Evolutionary conservation across 257 asterid species (phyloP), one percentile per base, ranked within the genome.

Genomic region (Mentha longifolia): DNA sequence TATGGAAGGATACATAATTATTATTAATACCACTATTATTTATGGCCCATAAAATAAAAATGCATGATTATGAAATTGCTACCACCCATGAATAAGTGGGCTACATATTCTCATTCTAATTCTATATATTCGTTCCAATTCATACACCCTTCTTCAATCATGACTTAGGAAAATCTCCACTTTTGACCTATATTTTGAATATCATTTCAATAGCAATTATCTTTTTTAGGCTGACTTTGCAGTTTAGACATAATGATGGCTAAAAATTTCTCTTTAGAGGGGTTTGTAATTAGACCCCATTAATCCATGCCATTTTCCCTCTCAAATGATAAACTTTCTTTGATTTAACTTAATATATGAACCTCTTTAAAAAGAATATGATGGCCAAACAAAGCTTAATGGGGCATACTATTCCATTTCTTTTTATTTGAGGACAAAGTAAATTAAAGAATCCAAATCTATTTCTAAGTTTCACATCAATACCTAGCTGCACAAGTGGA

Each of bases 211-310:
- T 56, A 19, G 60, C 47, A 61, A 66, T 17, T 31, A 54, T 50
- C 45, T 68, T 72, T 65, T 56, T 73, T 81, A 68, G 56, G 68
- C 84, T 71, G 79, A 73, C 76, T 74, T 79, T 87, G 83, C 77
- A 71, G 77, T 72, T 64, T 39, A 75, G 91, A 83, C 91, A 85
- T 41, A 79, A 85, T 89, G 77, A 89, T 89, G 81, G 67, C 85
- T 72, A 46, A 67, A 52, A 82, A 77, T 76, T 72, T 75, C 76
- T 42, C 76, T 74, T 84, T 77, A 71, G 70, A 71, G 65, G 85
- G 61, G 43, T 6, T 39, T 47, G 14, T 4, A 4, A 57, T 77
- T 70, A 57, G 77, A 65, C 12, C 65, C 78, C 77, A 79, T 79
- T 76, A 72, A 60, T 81, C 73, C 82, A 60, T 80, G 78, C 63